Evolutionary conservation across 495 filamentous ascomycete genomes (phyloP), one percentile per base, ranked within the genome.

Genomic region (Evansstolkia leycettana): DNA sequence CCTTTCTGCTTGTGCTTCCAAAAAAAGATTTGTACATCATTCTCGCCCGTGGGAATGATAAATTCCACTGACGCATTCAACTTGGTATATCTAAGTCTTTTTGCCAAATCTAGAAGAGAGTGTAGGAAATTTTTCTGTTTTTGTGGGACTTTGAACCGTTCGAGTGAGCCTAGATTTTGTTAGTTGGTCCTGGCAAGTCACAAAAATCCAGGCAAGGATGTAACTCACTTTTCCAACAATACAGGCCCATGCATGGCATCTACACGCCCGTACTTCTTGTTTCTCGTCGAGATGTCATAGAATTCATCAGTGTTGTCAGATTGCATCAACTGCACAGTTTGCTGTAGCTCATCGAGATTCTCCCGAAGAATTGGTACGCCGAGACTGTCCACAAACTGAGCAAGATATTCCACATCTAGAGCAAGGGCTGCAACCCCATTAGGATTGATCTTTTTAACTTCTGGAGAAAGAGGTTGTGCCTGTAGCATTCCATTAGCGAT

Each of bases 231-330:
- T 59, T 95, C 87, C 17, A 95, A 55, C 41, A 99, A 50, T 9
- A 82, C 56, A 0, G 86, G 84, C 0, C 89, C 90, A 51, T 88
- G 85, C 56, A 85, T 63, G 25, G 79, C 76, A 58, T 95, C 82
- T n/a, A 99, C 90, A 32, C 80, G 77, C 3, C 84, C 82, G 50
- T 94, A 99, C 55, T 94, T 90, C 65, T 79, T 84, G 57, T 92
- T 94, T 31, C 86, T 58, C 0, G 73, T 83, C 2, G 77, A 77
- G 24, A 84, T 75, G 50, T 96, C 90, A 52, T 87, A 99, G 51
- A 92, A 96, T 51, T 94, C 87, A 43, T 96, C 87, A 7, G 84
- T 75, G 43, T 85, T 92, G 10, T 94, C 86, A 0, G 77, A 76
- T 50, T 81, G 78, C 67, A 99, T 84, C 33, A 99, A 65, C 38